Conservation (phyloP, 257 asterid species). For the Rhazya stricta region DNA sequence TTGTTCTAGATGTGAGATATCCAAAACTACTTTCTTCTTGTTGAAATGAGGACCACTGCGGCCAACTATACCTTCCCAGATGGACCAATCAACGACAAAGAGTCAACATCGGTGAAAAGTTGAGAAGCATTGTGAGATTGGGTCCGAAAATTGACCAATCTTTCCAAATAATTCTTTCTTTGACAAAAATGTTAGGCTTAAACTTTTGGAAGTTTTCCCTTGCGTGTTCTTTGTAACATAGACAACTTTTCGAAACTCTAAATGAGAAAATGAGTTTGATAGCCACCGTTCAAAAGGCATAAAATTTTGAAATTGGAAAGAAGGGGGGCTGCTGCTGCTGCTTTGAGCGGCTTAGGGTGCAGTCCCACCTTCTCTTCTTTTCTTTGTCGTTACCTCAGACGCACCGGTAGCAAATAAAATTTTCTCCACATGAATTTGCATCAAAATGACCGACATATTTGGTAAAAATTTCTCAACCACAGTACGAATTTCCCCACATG, state of each 20-base stretch:
- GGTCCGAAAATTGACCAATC: constrained; percentile 10
- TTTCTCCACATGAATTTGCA: constrained; percentile 18
- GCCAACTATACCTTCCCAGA: constrained; percentile 29
- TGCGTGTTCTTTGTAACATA: constrained; percentile 13
- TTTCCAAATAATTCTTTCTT: not conserved
- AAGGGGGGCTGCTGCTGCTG: not conserved
- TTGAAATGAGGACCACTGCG: constrained; percentile 11
- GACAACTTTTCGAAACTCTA: constrained; percentile 1
- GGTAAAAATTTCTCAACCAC: constrained; percentile 3
- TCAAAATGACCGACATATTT: constrained; percentile 21
- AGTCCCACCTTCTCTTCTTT: not conserved
- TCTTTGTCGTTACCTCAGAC: not conserved
- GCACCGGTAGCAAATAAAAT: not conserved
- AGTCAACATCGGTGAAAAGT: constrained; percentile 54
- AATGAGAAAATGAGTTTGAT: not conserved
- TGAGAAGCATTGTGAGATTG: not conserved
- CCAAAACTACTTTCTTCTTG: constrained; percentile 12
- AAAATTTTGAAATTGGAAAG: not conserved
- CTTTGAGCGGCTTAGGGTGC: not conserved
- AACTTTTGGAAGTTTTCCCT: constrained; percentile 3
- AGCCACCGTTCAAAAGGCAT: constrained; percentile 2
- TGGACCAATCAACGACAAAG: constrained; percentile 23
- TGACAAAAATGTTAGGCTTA: not conserved
- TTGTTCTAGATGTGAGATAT: constrained; percentile 24
- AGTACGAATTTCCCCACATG: constrained; percentile 19